These are phyloP conservation scores for Flaveria trinervia DNA, from an alignment of 129 eudicot genomes.

Conservation along the genomic window DNA sequence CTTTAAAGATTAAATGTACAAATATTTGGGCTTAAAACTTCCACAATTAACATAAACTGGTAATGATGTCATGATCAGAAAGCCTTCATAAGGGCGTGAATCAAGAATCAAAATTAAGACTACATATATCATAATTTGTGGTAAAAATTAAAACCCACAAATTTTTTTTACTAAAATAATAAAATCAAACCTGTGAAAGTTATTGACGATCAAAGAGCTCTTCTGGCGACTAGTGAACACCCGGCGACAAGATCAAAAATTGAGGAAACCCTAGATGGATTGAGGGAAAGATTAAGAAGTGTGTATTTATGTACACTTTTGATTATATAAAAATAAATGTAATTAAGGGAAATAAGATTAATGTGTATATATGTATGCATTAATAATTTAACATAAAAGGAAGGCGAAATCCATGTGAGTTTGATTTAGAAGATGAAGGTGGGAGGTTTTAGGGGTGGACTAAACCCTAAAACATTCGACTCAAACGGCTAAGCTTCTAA, in stretches of 20 bases:
- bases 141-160: not conserved
- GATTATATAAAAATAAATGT: conserved; percentile 28
- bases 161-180: not conserved
- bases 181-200: conserved; percentile 30
- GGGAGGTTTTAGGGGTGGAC: conserved; percentile 28
- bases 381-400: conserved; percentile 24
- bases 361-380: conserved; percentile 19
- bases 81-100: not conserved
- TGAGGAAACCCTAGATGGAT: conserved; percentile 30
- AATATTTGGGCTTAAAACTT: conserved; percentile 6
- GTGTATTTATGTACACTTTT: conserved; percentile 29
- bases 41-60: not conserved
- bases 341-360: conserved; percentile 19
- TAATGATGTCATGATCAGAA: not conserved
- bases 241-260: conserved; percentile 18
- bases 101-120: not conserved
- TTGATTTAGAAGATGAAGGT: conserved; percentile 29
- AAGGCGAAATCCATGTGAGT: conserved; percentile 15
- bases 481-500: conserved; percentile 29
- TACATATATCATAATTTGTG: not conserved
- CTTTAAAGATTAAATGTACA: not conserved
- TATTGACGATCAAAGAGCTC: conserved; percentile 12
- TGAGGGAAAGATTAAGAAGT: conserved; percentile 25
- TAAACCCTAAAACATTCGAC: conserved; percentile 32
- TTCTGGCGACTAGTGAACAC: conserved; percentile 16